These are phyloP conservation scores for Emergomyces orientalis DNA, from an alignment of 2,329 filamentous ascomycete genomes.

Conservation along the genomic window DNA sequence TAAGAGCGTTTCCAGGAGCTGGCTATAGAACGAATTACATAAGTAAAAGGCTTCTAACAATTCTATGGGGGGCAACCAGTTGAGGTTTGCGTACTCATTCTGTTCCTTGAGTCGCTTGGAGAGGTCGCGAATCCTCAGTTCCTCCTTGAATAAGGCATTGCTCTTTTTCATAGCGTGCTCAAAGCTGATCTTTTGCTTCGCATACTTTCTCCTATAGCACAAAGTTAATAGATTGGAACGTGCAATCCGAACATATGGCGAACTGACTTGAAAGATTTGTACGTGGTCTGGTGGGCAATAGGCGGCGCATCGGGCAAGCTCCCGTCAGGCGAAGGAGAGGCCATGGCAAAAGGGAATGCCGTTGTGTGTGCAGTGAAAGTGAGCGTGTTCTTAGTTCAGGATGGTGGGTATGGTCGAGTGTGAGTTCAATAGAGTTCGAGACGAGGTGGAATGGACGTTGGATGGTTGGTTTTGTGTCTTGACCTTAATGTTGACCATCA, in stretches of 20 bases:
- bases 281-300: conserved; percentile 43
- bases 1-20: conserved; percentile 76
- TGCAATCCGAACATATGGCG: background rate
- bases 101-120: conserved; percentile 78
- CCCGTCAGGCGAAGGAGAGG: conserved; percentile 24
- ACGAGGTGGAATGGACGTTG: background rate
- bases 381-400: background rate
- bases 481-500: no score
- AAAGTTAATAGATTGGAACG: background rate
- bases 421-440: background rate
- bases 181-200: conserved; percentile 73
- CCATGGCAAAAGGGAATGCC: conserved; percentile 21
- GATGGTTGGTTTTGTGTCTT: background rate
- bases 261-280: conserved; percentile 58
- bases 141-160: conserved; percentile 56
- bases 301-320: conserved; percentile 26
- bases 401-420: background rate
- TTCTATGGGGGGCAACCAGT: background rate
- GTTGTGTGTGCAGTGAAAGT: background rate
- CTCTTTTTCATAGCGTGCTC: conserved; percentile 68
- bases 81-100: conserved; percentile 62
- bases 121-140: conserved; percentile 69
- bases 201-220: conserved; percentile 68
- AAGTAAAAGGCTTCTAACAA: conserved; percentile 13
- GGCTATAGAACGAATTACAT: conserved; percentile 46